A percentile compares a stretch with the other conserved stretches of the same genome.
Evolutionary conservation across 139 green algal species (phyloP).

Genomic region (Micractinium sp.): DNA sequence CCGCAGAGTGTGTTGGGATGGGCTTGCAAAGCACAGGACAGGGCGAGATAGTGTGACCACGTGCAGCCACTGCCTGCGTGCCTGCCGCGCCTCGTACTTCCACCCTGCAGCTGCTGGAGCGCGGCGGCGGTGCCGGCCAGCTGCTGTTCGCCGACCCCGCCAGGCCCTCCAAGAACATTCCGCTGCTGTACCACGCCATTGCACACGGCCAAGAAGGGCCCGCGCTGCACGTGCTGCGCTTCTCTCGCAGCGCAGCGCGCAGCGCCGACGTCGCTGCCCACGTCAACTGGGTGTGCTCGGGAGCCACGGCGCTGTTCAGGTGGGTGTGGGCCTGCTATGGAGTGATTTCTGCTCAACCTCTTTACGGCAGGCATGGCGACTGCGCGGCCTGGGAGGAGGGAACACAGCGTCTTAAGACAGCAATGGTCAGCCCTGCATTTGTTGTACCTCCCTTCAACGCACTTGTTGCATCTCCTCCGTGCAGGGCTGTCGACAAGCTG

Average conservation of each 20-base stretch:
- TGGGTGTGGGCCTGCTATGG: background rate
- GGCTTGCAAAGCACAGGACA: background rate
- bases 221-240: background rate
- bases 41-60: background rate
- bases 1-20: too few species aligned
- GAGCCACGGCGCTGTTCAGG: background rate
- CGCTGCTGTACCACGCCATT: background rate
- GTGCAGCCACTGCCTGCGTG: background rate
- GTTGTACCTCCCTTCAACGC: background rate
- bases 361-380: too few species aligned
- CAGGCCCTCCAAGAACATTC: background rate
- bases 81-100: background rate
- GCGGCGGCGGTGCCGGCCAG: background rate
- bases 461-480: too few species aligned
- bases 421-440: background rate
- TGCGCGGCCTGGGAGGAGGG: too few species aligned
- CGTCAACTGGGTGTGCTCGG: background rate
- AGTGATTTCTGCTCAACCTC: background rate
- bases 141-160: background rate
- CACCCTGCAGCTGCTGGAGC: background rate
- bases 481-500: slow-evolving; percentile 12
- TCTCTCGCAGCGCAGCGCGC: background rate
- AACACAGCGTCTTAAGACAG: too few species aligned
- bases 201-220: background rate
- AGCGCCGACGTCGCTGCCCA: background rate